Evolutionary conservation across 169 alveolate species (phyloP).

Genomic region (Eimeria praecox): DNA sequence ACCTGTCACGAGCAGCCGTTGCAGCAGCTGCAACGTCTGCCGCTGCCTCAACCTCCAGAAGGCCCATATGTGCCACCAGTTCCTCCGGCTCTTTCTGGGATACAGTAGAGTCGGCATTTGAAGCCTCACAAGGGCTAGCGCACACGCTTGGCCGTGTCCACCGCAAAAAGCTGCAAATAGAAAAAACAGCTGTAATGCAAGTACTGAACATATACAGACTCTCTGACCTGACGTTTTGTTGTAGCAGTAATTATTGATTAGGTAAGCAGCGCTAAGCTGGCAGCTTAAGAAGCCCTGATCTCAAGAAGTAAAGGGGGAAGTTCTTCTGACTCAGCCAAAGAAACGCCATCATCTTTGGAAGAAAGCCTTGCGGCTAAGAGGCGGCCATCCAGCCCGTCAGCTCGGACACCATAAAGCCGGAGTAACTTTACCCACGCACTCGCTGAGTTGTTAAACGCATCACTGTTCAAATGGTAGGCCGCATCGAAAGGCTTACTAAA

Average conservation of each 20-base stretch:
- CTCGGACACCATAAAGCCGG: constrained; percentile 58
- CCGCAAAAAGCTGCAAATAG: constrained; percentile 46
- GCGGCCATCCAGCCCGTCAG: constrained; percentile 75
- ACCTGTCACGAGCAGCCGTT: constrained; percentile 25
- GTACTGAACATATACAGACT: not conserved
- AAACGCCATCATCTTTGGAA: constrained; percentile 51
- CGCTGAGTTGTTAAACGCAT: constrained; percentile 57
- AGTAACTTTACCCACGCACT: constrained; percentile 56
- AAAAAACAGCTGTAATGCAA: not conserved
- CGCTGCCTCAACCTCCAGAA: constrained; percentile 67
- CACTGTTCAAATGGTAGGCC: not conserved
- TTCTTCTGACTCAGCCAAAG: constrained; percentile 58
- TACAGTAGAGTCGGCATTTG: not conserved
- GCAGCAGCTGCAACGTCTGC: constrained; percentile 76
- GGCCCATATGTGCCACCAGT: constrained; percentile 59
- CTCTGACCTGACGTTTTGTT: not conserved
- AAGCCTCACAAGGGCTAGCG: not conserved
- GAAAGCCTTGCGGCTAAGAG: constrained; percentile 54
- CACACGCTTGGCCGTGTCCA: constrained; percentile 67
- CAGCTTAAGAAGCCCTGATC: not conserved
- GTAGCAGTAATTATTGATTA: not conserved
- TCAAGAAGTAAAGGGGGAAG: not conserved
- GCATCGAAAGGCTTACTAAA: not conserved
- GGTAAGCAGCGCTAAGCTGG: not conserved
- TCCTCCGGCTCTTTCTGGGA: constrained; percentile 56